These are phyloP conservation scores for Claviceps quebecensis DNA, from an alignment of 2,329 filamentous ascomycete species.

Conservation along the genomic window DNA sequence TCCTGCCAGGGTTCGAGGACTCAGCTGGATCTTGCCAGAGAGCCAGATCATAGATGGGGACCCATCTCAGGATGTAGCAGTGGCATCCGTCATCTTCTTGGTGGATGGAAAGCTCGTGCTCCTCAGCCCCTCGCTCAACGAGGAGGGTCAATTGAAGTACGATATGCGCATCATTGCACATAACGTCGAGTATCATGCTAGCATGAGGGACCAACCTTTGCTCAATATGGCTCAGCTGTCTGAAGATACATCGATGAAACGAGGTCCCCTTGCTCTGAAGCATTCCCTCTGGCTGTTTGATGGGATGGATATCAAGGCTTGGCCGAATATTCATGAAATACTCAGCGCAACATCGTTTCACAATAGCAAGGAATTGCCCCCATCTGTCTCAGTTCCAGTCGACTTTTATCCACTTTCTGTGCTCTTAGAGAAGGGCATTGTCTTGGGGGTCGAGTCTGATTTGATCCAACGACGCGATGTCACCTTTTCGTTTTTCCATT, in stretches of 20 bases:
- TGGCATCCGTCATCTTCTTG: constrained; percentile 88
- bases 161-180: constrained; percentile 96
- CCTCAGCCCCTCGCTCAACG: constrained; percentile 72
- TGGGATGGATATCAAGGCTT: constrained; percentile 70
- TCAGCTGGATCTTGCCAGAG: constrained; percentile 93
- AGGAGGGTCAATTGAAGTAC: constrained; percentile 79
- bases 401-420: constrained; percentile 93
- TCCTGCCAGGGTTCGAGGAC: constrained; percentile 76
- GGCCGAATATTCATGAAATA: constrained; percentile 79
- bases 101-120: constrained; percentile 94
- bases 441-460: constrained; percentile 84
- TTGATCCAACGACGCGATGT: constrained; percentile 86
- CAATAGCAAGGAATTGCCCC: constrained; percentile 53
- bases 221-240: constrained; percentile 18
- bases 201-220: constrained; percentile 71
- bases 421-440: constrained; percentile 74
- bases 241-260: constrained; percentile 12
- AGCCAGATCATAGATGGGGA: constrained; percentile 80
- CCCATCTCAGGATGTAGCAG: constrained; percentile 85
- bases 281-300: constrained; percentile 95
- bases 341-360: constrained; percentile 56
- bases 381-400: constrained; percentile 63
- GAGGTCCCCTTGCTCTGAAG: constrained; percentile 39
- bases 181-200: constrained; percentile 87
- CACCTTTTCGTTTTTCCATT: constrained; percentile 79